Conservation (phyloP, 352 stramenopile species). For the Hyaloperonospora brassicae region DNA sequence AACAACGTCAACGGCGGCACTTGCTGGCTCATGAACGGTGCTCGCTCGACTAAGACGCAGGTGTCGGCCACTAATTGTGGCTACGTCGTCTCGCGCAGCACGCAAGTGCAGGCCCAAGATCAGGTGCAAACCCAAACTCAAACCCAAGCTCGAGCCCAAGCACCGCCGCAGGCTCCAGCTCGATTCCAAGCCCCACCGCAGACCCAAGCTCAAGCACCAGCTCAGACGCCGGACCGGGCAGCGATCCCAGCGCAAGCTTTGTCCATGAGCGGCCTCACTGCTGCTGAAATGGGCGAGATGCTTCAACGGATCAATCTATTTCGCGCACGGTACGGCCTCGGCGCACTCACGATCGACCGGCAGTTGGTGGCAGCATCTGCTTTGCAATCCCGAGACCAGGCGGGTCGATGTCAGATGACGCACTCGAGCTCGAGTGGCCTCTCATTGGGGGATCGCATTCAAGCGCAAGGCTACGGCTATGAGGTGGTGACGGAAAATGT, state of each 20-base stretch:
- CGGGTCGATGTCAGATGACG: conserved; percentile 35
- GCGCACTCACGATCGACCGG: conserved; percentile 35
- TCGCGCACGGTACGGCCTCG: conserved; percentile 29
- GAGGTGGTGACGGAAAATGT: conserved; percentile 37
- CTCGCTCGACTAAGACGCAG: conserved; percentile 9
- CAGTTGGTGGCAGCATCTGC: conserved; percentile 28
- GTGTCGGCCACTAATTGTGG: conserved; percentile 28
- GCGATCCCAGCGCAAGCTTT: not conserved
- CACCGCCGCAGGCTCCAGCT: conserved; percentile 1
- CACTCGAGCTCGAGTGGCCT: conserved; percentile 36
- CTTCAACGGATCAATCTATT: conserved; percentile 42
- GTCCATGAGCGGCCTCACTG: conserved; percentile 25
- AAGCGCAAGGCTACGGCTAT: conserved; percentile 30
- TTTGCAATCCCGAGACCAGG: conserved; percentile 40
- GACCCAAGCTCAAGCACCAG: not conserved
- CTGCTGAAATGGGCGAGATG: conserved; percentile 33
- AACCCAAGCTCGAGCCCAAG: conserved; percentile 2
- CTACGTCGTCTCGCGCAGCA: conserved; percentile 28
- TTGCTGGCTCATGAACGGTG: conserved; percentile 37
- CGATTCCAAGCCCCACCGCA: not conserved
- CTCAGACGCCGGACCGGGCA: not conserved
- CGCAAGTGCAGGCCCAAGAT: not conserved
- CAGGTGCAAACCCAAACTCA: no score
- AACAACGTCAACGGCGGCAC: conserved; percentile 26
- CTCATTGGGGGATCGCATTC: conserved; percentile 25